Conservation (phyloP, 208 protist species). For the Leishmania tropica region DNA sequence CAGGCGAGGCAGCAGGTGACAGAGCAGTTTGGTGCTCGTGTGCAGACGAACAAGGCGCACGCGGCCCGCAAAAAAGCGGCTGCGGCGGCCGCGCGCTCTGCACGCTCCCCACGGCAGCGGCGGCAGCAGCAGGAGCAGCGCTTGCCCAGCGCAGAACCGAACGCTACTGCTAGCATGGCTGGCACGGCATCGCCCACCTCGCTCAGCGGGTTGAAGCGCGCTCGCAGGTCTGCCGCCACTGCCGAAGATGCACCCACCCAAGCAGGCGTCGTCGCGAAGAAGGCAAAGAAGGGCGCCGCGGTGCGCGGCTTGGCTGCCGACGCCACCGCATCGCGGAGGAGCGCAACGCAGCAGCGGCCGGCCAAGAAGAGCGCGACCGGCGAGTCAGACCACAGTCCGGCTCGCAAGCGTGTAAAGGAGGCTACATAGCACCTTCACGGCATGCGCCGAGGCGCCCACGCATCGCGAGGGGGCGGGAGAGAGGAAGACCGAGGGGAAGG, state of each 20-base stretch:
- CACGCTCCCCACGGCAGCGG: background rate
- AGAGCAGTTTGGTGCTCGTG: constrained; percentile 75
- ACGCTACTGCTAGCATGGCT: background rate
- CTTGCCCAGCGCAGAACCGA: background rate
- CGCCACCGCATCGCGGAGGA: constrained; percentile 3
- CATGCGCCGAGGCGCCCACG: background rate
- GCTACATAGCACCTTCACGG: background rate
- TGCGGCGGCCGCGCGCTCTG: constrained; percentile 4
- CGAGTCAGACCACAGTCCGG: background rate
- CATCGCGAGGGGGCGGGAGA: background rate
- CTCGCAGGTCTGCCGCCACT: background rate
- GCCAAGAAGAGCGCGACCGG: background rate
- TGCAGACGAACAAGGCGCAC: constrained; percentile 64
- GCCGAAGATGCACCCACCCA: background rate
- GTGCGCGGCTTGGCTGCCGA: background rate
- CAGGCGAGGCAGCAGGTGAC: constrained; percentile 79
- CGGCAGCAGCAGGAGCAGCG: background rate
- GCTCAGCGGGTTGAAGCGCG: background rate
- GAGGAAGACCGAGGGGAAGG: too few relatives aligned
- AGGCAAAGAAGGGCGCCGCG: background rate
- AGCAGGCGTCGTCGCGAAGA: background rate
- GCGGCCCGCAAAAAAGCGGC: constrained; percentile 37
- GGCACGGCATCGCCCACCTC: background rate
- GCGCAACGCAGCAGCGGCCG: constrained; percentile 3
- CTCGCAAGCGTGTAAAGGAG: constrained; percentile 12